Percentiles rank a stretch among this genome's conserved stretches.
Conservation (phyloP, 1,284 basidiomycete species). For the Porogramme epimiltina region DNA sequence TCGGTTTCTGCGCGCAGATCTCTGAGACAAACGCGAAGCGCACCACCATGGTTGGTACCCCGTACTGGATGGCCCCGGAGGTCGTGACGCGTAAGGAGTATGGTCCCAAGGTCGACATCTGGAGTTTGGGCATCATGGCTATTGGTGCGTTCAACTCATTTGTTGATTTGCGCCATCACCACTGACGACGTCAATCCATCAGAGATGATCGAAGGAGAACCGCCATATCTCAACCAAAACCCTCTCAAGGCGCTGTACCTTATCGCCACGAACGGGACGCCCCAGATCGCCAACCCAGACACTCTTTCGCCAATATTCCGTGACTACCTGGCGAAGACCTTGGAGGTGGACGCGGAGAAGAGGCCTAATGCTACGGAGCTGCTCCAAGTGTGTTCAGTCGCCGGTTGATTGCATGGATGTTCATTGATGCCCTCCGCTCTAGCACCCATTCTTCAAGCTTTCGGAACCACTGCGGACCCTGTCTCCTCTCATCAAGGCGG, state of each 20-base stretch:
- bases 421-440: not conserved
- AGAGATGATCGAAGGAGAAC: constrained; percentile 99
- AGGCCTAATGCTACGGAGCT: constrained; percentile 87
- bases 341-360: constrained; percentile 95
- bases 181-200: constrained; percentile 13
- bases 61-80: constrained; percentile 99
- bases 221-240: constrained; percentile 97
- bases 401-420: not conserved
- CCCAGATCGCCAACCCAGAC: constrained; percentile 95
- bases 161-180: not conserved
- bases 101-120: constrained; percentile 98
- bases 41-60: constrained; percentile 99
- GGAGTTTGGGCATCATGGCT: constrained; percentile 98
- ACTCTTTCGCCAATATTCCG: constrained; percentile 85
- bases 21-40: constrained; percentile 92
- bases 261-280: constrained; percentile 98
- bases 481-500: constrained; percentile 91
- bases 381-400: constrained; percentile 54
- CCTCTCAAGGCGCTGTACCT: constrained; percentile 94
- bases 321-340: constrained; percentile 87
- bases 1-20: constrained; percentile 98
- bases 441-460: constrained; percentile 90
- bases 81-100: constrained; percentile 99
- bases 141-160: constrained; percentile 62
- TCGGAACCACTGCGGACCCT: constrained; percentile 87